Percentiles rank a stretch among this genome's conserved stretches.
phyloP scores from a whole-genome alignment of 257 asterid species.

The Lithospermum erythrorhizon region DNA sequence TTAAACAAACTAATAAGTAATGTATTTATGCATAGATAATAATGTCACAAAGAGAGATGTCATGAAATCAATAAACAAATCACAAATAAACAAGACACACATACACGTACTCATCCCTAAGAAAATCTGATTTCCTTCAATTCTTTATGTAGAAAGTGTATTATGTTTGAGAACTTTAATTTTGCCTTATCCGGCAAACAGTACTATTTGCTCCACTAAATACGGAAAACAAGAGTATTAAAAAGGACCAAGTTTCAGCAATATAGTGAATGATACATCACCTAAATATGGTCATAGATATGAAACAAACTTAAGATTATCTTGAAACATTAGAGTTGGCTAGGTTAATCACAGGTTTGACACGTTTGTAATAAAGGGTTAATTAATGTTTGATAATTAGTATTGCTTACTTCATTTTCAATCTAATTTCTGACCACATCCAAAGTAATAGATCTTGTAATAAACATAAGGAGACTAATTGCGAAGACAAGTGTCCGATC shows the following conservation, averaged over 20 bases:
- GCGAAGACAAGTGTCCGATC: neutral
- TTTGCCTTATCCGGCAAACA: neutral
- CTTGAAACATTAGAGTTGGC: neutral
- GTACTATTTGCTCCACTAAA: neutral
- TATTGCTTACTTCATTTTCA: neutral
- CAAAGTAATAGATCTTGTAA: conserved; percentile 1
- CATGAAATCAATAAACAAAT: too few species aligned
- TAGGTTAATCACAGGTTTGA: neutral
- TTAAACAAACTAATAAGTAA: too few species aligned
- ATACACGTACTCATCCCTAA: neutral
- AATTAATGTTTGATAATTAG: neutral
- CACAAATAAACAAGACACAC: too few species aligned
- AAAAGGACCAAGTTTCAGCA: neutral
- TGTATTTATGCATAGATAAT: too few species aligned
- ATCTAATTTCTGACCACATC: neutral
- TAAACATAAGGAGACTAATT: neutral
- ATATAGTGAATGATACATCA: neutral
- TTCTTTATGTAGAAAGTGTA: neutral
- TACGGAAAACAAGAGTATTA: neutral
- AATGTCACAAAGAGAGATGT: too few species aligned
- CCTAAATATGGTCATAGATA: neutral
- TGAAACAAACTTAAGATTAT: too few species aligned
- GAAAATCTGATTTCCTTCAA: neutral
- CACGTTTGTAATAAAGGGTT: neutral
- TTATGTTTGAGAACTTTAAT: neutral